Evolutionary conservation across 2,329 filamentous ascomycete genomes (phyloP).

Genomic region (Xylaria sp.): DNA sequence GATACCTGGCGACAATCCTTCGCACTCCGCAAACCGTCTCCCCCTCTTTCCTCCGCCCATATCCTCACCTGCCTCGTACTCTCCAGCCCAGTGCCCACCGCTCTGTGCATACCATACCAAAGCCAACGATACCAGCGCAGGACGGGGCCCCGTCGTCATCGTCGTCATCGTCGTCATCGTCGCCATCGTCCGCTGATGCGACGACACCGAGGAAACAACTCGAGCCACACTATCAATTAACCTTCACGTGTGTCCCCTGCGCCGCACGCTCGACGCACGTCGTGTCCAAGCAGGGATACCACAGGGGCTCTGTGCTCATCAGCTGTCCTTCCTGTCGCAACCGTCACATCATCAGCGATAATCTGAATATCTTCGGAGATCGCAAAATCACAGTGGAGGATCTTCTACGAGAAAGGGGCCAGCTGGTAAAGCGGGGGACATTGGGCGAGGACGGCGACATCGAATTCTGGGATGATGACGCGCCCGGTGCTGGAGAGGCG

Average conservation of each 20-base stretch:
- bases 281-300: constrained; percentile 94
- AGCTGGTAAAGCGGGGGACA: constrained; percentile 76
- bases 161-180: constrained; percentile 3
- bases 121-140: constrained; percentile 36
- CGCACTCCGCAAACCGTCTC: constrained; percentile 34
- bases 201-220: constrained; percentile 48
- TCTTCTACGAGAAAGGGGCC: constrained; percentile 79
- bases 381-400: constrained; percentile 78
- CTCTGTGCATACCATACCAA: constrained; percentile 49
- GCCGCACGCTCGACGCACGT: constrained; percentile 81
- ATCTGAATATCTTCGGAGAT: constrained; percentile 82
- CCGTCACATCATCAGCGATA: constrained; percentile 91
- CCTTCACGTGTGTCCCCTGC: constrained; percentile 94
- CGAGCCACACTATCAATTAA: constrained; percentile 83
- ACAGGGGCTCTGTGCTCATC: constrained; percentile 88
- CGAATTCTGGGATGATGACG: constrained; percentile 86
- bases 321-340: constrained; percentile 88
- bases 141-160: constrained; percentile 14
- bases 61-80: constrained; percentile 43
- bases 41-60: constrained; percentile 40
- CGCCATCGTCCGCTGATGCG: constrained; percentile 10
- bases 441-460: constrained; percentile 83
- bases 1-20: constrained; percentile 32
- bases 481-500: constrained; percentile 17
- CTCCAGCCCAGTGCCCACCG: constrained; percentile 43